Base-by-base conservation (phyloP, 495 filamentous ascomycete species). In the Clohesyomyces aquaticus region DNA sequence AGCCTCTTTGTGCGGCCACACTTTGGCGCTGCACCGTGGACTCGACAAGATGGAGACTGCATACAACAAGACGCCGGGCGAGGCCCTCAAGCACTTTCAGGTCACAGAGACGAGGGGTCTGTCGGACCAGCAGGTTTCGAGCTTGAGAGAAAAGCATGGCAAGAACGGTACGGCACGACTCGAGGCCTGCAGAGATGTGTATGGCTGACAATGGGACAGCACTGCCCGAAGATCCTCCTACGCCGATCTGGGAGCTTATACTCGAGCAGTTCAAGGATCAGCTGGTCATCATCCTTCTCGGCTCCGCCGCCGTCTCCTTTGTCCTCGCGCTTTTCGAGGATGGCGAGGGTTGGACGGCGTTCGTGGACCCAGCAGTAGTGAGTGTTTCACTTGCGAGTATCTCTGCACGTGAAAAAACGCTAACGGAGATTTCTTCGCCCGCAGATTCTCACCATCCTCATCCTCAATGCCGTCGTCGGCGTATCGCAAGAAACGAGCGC, bases 221-320 rank as follows among this genome's bases (percentile, higher is more conserved):
- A 55, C 86, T 99, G 59, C 88, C 91, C 16, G 94, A 99, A 77
- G 95, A 98, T 55, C 93, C 95, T 45, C 90, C 95, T n/a, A 98
- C 94, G 16, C 95, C 95, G 35, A 72, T 99, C 48, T 99, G 94
- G 93, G 82, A 96, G 75, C 85, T 99, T 62, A 88, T 99, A 43
- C 81, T 98, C 54, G 95, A 99, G 75, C 95, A 99, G 76, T 99
- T 99, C 81, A 96, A 99, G 77, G 95, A 99, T 73, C 95, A 99
- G 76, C 83, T 99, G 1, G 95, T 99, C 56, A 83, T 99, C 56
- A 99, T 99, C 70, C 83, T 99, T 3, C 80, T 99, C 50, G 94
- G 85, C 45, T 97, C 93, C 16, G 95, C 95, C 4, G 91, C 84
- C n/a, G 84, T 99, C 45, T 98, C 95, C 1, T 98, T 99, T 67